These are phyloP conservation scores for Diaporthe nobilis DNA, from an alignment of 2,329 filamentous ascomycete genomes.

Conservation along the genomic window DNA sequence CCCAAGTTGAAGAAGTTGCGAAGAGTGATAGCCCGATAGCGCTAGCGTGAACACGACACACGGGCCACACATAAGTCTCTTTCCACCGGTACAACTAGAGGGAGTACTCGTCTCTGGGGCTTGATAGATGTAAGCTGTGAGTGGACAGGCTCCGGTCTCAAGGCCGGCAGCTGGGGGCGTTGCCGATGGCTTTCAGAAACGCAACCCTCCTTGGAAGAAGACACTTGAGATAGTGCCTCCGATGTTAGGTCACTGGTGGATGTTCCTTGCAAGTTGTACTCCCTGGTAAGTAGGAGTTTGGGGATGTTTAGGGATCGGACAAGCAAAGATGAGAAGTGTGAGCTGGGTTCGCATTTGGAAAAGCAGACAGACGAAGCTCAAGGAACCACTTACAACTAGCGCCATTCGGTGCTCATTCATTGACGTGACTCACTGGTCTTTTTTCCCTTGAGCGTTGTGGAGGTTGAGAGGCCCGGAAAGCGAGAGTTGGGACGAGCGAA, in stretches of 20 bases:
- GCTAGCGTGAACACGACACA: conserved; percentile 12
- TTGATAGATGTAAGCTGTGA: not conserved
- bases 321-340: not conserved
- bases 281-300: not conserved
- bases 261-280: not conserved
- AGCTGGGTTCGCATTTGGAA: not conserved
- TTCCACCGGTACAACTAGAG: not conserved
- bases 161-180: not conserved
- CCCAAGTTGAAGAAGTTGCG: not conserved
- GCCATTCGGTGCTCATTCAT: not conserved
- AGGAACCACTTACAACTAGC: not conserved
- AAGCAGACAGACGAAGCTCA: not conserved
- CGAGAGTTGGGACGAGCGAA: not conserved
- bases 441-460: not conserved
- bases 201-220: not conserved
- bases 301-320: not conserved
- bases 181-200: not conserved
- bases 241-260: not conserved
- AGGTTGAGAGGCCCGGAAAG: not conserved
- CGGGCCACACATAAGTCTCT: not conserved
- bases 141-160: not conserved
- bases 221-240: not conserved
- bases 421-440: not conserved
- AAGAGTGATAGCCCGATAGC: not conserved
- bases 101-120: not conserved